Conservation (phyloP, 768 basidiomycete species). For the Rossbeevera mucosa region DNA sequence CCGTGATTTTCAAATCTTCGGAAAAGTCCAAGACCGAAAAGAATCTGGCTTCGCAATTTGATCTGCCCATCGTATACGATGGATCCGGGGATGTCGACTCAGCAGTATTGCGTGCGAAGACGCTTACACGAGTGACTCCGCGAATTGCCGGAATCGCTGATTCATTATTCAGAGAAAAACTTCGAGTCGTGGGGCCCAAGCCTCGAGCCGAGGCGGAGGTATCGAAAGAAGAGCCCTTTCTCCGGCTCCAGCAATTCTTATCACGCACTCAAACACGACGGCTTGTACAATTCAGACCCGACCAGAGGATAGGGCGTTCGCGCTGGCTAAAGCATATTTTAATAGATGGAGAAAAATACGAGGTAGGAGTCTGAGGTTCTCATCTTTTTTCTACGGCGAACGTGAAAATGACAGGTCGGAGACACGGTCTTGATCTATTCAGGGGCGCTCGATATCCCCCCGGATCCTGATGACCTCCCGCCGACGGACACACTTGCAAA, state of each 20-base stretch:
- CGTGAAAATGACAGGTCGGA: constrained; percentile 43
- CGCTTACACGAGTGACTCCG: constrained; percentile 59
- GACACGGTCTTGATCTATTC: constrained; percentile 56
- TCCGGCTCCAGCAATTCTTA: constrained; percentile 22
- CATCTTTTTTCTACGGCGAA: constrained; percentile 1
- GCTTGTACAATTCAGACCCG: constrained; percentile 17
- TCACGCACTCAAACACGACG: constrained; percentile 13
- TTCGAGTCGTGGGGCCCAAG: constrained; percentile 50
- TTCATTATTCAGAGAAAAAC: constrained; percentile 49
- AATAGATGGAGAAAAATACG: constrained; percentile 42
- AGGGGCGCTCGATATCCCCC: constrained; percentile 30
- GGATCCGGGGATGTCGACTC: constrained; percentile 46
- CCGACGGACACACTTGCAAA: constrained; percentile 41
- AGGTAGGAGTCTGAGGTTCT: constrained; percentile 29
- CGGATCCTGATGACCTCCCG: constrained; percentile 34
- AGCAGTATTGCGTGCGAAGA: constrained; percentile 54
- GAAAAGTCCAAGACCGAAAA: constrained; percentile 1
- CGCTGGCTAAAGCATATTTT: constrained; percentile 36
- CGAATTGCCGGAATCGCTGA: constrained; percentile 48
- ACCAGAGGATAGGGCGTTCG: constrained; percentile 35
- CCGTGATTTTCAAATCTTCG: constrained; percentile 11
- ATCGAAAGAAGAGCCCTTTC: constrained; percentile 8
- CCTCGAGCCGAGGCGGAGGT: constrained; percentile 19
- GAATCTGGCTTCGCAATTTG: neutral
- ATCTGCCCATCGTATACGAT: constrained; percentile 6